Conservation (phyloP, 169 alveolate genomes). For the Plasmodium gaboni region DNA sequence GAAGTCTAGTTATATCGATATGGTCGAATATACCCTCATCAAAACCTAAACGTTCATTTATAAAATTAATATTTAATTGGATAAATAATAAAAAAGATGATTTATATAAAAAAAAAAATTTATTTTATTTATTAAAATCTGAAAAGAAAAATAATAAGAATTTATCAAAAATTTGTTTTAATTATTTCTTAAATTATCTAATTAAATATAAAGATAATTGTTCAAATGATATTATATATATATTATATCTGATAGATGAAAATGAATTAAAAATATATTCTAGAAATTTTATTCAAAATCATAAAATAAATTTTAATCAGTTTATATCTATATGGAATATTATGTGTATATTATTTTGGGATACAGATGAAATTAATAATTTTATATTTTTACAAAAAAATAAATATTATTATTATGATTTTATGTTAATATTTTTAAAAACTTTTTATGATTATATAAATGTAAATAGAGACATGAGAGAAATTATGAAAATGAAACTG, state of each 20-base stretch:
- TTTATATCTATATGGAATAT: constrained; percentile 71
- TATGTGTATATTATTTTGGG: constrained; percentile 67
- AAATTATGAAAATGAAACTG: background rate
- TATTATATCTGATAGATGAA: constrained; percentile 31
- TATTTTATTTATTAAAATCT: constrained; percentile 27
- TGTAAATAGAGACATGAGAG: constrained; percentile 27
- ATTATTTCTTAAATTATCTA: constrained; percentile 28
- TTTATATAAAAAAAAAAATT: constrained; percentile 36
- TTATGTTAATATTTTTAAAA: constrained; percentile 59
- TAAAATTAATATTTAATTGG: constrained; percentile 59
- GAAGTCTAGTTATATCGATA: constrained; percentile 40
- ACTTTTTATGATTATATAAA: constrained; percentile 26
- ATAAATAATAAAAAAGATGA: constrained; percentile 48
- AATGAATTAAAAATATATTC: constrained; percentile 31
- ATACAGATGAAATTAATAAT: constrained; percentile 36
- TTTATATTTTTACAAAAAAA: constrained; percentile 30
- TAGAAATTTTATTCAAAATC: constrained; percentile 15
- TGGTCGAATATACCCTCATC: constrained; percentile 59
- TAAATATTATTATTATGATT: constrained; percentile 56
- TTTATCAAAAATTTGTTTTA: constrained; percentile 33
- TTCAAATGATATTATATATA: constrained; percentile 58
- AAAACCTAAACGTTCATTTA: constrained; percentile 35
- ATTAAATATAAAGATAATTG: constrained; percentile 62
- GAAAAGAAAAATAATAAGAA: constrained; percentile 26
- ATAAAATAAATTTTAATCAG: constrained; percentile 44